Evolutionary conservation across 768 basidiomycete genomes (phyloP).

Genomic region (Pulveroboletus sp.): DNA sequence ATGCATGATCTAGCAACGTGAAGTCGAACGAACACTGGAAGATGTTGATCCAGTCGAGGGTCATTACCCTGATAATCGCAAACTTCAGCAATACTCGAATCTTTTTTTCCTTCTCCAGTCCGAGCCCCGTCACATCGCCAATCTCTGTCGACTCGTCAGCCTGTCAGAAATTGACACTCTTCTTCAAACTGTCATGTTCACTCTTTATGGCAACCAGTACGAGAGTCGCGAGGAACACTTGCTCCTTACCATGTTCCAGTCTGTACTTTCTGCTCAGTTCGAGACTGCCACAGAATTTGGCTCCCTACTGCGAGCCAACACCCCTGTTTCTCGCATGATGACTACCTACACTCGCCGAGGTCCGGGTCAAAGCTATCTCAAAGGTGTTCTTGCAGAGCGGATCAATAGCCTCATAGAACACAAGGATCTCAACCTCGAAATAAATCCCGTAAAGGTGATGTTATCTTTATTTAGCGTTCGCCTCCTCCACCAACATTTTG

Average conservation of each 20-base stretch:
- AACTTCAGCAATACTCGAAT: slow-evolving; percentile 94
- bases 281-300: slow-evolving; percentile 99
- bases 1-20: slow-evolving; percentile 64
- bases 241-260: slow-evolving; percentile 98
- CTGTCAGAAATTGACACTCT: slow-evolving; percentile 97
- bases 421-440: slow-evolving; percentile 98
- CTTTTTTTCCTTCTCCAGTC: slow-evolving; percentile 98
- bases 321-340: slow-evolving; percentile 99
- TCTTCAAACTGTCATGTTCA: slow-evolving; percentile 99
- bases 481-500: not conserved
- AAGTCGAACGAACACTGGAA: slow-evolving; percentile 92
- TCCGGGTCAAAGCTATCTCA: slow-evolving; percentile 97
- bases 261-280: slow-evolving; percentile 96
- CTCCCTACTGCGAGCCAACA: slow-evolving; percentile 97
- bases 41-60: slow-evolving; percentile 93
- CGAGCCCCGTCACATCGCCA: slow-evolving; percentile 95
- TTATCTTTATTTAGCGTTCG: not conserved
- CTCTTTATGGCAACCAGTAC: slow-evolving; percentile 98
- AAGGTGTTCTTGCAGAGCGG: slow-evolving; percentile 93
- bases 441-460: slow-evolving; percentile 92
- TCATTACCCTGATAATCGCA: slow-evolving; percentile 91
- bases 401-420: slow-evolving; percentile 99
- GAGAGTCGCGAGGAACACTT: slow-evolving; percentile 97
- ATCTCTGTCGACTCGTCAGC: slow-evolving; percentile 93
- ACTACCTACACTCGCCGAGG: slow-evolving; percentile 99